Percentiles rank a stretch among this genome's conserved stretches.
phyloP scores from a whole-genome alignment of 2,329 filamentous ascomycete genomes.

The Colletotrichum melonis region DNA sequence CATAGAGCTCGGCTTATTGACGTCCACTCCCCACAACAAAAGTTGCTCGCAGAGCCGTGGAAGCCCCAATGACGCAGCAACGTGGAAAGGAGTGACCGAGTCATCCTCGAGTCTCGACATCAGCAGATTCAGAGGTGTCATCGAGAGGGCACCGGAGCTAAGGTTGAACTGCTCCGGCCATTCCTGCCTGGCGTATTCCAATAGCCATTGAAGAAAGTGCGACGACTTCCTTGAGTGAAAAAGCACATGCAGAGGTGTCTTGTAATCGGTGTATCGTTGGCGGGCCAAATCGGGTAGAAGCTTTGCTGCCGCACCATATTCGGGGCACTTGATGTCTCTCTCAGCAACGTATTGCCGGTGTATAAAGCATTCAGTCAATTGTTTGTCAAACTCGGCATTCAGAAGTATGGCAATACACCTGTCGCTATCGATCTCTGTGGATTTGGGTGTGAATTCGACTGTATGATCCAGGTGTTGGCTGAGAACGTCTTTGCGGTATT shows the following conservation, averaged over 20 bases:
- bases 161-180: conserved; percentile 42
- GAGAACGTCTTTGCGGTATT: neutral
- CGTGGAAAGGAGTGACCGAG: conserved; percentile 45
- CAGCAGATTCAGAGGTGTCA: conserved; percentile 42
- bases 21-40: conserved; percentile 21
- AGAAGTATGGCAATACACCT: neutral
- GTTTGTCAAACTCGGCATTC: neutral
- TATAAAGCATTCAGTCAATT: neutral
- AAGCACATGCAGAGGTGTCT: conserved; percentile 40
- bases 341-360: neutral
- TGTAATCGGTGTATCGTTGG: conserved; percentile 40
- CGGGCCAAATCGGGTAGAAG: conserved; percentile 42
- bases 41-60: conserved; percentile 41
- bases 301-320: conserved; percentile 8
- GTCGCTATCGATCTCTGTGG: neutral
- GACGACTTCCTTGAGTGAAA: conserved; percentile 42
- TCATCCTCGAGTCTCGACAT: conserved; percentile 44
- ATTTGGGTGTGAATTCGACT: too few relatives aligned
- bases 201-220: conserved; percentile 50
- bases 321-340: conserved; percentile 4
- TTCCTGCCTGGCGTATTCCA: conserved; percentile 47
- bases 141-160: conserved; percentile 34
- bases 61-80: conserved; percentile 48
- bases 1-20: conserved; percentile 39
- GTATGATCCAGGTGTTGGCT: conserved; percentile 28